These are phyloP conservation scores for Acanthamoeba sp. DNA, from an alignment of 208 protist genomes.

Conservation along the genomic window DNA sequence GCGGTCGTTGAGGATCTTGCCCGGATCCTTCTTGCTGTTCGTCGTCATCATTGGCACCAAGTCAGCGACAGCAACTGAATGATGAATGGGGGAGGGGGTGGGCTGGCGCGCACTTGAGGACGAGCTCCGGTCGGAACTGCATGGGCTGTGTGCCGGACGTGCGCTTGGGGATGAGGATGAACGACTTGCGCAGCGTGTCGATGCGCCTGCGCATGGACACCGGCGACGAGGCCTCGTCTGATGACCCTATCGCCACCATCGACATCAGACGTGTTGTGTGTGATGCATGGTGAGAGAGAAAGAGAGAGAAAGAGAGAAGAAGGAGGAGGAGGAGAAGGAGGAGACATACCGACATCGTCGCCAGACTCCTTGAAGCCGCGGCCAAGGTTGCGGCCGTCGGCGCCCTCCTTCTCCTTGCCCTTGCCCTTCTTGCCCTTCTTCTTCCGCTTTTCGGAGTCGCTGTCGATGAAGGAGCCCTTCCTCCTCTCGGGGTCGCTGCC, in stretches of 20 bases:
- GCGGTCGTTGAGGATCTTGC: slow-evolving; percentile 14
- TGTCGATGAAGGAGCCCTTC: slow-evolving; percentile 8
- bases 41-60: no score
- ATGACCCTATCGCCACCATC: neutral
- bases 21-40: slow-evolving; percentile 59
- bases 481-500: neutral
- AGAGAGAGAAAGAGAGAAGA: no score
- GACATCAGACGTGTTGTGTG: no score
- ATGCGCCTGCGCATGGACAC: slow-evolving; percentile 54
- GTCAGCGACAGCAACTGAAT: neutral
- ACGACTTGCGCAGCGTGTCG: slow-evolving; percentile 50
- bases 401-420: neutral
- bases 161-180: slow-evolving; percentile 47
- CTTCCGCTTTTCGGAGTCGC: neutral
- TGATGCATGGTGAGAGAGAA: no score
- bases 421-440: slow-evolving; percentile 38
- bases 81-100: neutral
- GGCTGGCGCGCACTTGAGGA: neutral
- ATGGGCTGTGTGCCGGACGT: slow-evolving; percentile 54
- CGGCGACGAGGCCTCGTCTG: neutral
- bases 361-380: neutral
- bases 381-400: neutral
- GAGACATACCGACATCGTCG: neutral
- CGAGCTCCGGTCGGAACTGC: slow-evolving; percentile 61
- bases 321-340: no score